These are phyloP conservation scores for Apophysomyces trapeziformis DNA, from an alignment of 371 early-diverging fungal genomes.

Conservation along the genomic window DNA sequence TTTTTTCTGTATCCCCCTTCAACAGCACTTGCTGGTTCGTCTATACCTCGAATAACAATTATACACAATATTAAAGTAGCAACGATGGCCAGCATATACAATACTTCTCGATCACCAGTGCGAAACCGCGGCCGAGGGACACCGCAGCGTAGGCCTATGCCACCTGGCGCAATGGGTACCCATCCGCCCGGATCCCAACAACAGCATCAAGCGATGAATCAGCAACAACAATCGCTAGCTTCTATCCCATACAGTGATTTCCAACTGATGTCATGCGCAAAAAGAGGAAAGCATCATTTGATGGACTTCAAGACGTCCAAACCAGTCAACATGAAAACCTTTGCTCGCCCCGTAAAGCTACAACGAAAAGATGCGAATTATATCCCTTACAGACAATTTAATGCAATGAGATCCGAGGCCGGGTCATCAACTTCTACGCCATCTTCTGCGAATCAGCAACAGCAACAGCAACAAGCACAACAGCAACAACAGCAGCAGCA, in stretches of 20 bases:
- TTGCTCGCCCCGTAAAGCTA: conserved; percentile 72
- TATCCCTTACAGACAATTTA: conserved; percentile 24
- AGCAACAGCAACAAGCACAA: conserved; percentile 12
- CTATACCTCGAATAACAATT: too few relatives aligned
- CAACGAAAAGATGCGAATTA: conserved; percentile 61
- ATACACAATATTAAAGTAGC: background rate
- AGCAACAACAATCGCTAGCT: conserved; percentile 17
- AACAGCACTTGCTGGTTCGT: too few relatives aligned
- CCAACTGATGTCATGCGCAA: conserved; percentile 59
- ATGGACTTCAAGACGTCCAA: conserved; percentile 69
- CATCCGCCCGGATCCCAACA: conserved; percentile 17
- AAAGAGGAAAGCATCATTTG: conserved; percentile 60
- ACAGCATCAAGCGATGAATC: conserved; percentile 16
- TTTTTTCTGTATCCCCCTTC: too few relatives aligned
- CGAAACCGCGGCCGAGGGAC: conserved; percentile 18
- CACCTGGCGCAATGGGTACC: conserved; percentile 18
- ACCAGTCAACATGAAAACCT: conserved; percentile 55
- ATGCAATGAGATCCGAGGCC: conserved; percentile 24
- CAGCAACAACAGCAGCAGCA: conserved; percentile 10
- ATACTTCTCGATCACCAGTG: conserved; percentile 24
- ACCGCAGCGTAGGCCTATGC: conserved; percentile 15
- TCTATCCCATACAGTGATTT: conserved; percentile 55
- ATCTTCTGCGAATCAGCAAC: conserved; percentile 22
- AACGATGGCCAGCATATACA: conserved; percentile 18
- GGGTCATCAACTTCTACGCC: conserved; percentile 23